Evolutionary conservation across 2,329 filamentous ascomycete genomes (phyloP), one percentile per base, ranked within the genome.

Genomic region (Alternaria triticimaculans): DNA sequence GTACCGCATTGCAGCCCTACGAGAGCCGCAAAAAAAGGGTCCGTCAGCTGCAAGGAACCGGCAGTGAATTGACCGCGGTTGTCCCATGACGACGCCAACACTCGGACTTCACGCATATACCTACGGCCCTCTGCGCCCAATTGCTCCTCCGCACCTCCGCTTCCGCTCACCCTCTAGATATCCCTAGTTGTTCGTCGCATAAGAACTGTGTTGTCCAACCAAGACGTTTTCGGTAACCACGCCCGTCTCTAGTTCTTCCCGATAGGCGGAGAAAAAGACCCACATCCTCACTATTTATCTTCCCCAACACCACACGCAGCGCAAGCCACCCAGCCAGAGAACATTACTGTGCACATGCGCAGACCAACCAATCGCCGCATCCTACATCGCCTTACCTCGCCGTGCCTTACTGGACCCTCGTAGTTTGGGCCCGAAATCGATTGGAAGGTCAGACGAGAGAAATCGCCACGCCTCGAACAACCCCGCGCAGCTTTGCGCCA

Each of bases 331-430:
- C 69, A 74, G 56, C 68, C 67, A 70, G 60, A 67, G 30, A 60
- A 53, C 43, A 61, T 58, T 56, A 44, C 71, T 63, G 65, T 55
- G 63, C 72, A 73, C 66, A 67, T 72, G 71, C 69, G 58, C 66
- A 58, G 28, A 46, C 56, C 57, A 64, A 49, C 70, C 70, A 72
- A 70, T 68, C 64, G 62, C 53, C 44, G 15, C 37, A 41, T 18
- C 37, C n/a, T 18, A 18, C 37, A 0, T 6, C 37, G 37, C 9
- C 30, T 62, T 51, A 56, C 55, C 56, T 57, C 50, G 55, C 60
- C 46, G 51, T 37, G 48, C 59, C 23, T 53, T 60, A 59, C 45
- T 49, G 62, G 44, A 66, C 67, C 62, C 67, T 66, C 60, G 61
- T 64, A 60, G 63, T 58, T 59, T 45, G 50, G 49, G 37, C 55